Evolutionary conservation across 805 yeast species (phyloP), one percentile per base, ranked within the genome.

Genomic region (Nakazawaea laoshanensis): DNA sequence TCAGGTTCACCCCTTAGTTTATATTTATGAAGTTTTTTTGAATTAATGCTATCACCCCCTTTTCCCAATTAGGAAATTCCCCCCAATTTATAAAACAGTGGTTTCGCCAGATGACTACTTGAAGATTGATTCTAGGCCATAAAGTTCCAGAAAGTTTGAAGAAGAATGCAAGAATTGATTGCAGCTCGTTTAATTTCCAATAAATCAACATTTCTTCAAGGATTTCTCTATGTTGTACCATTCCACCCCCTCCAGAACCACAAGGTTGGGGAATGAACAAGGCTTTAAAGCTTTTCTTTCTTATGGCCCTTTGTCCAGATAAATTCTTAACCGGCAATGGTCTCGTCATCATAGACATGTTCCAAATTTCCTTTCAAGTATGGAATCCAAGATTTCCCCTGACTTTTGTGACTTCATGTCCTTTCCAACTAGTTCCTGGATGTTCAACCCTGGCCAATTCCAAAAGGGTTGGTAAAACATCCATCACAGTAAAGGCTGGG

Each of bases 271-370:
- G 74, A 36, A 71, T 58, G 41, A 46, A 70, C 9, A 67, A 40
- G 1, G 71, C 71, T 42, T 72, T 72, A 42, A 52, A 68, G 4
- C 46, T 31, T 4, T 77, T 76, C 40, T 63, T 59, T 42, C 77
- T 57, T 27, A 71, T 57, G 0, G 77, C 78, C 33, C 65, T 70
- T 41, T 71, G 77, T 1, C 71, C 74, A 43, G 71, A 70, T 11
- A 71, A n/a, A 49, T 43, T 72, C 78, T 77, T 77, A 70, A 1
- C 78, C 77, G 7, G 65, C 60, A 14, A 64, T 66, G 2, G 63
- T 55, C 9, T 65, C 60, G 10, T 61, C 65, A 21, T 52, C 54
- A 39, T 68, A 70, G 23, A 65, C 55, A 4, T 42, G 24, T 2
- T 46, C 49, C 2, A 47, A 7, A 8, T 48, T 32, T 2, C 57